phyloP scores from a whole-genome alignment of 257 asterid genomes.

The Nicotiana knightiana region DNA sequence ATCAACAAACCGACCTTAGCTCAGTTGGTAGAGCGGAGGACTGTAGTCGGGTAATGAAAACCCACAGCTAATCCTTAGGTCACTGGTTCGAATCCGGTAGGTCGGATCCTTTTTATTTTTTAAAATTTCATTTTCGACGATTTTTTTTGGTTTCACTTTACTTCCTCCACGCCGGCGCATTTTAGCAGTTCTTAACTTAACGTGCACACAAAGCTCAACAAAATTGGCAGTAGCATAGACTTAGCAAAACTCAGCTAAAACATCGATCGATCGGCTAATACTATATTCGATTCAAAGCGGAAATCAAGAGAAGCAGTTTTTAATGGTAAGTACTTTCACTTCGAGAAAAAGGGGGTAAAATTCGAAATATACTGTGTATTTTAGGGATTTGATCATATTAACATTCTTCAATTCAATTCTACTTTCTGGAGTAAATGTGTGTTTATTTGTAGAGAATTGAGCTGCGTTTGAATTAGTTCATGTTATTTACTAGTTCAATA shows the following conservation, averaged over 20 bases:
- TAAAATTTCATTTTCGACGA: no score
- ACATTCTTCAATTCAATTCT: no score
- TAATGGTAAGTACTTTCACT: neutral
- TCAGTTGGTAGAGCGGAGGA: constrained; percentile 13
- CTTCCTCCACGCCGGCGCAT: neutral
- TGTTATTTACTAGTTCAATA: neutral
- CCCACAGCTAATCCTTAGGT: constrained; percentile 5
- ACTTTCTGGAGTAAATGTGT: no score
- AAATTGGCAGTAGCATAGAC: neutral
- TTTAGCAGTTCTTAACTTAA: neutral
- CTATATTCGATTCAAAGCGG: neutral
- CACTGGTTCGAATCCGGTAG: constrained; percentile 11
- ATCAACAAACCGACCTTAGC: neutral
- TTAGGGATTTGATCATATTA: neutral
- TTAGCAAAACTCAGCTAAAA: neutral
- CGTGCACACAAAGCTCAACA: neutral
- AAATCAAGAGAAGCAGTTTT: neutral
- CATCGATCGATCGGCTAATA: neutral
- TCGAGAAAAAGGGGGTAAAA: neutral
- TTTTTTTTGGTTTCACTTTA: neutral
- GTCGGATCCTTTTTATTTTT: neutral
- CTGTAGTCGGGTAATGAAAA: neutral
- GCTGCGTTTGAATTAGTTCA: neutral
- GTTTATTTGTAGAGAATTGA: neutral
- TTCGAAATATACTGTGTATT: neutral